A percentile compares a stretch with the other conserved stretches of the same genome.
Conservation (phyloP, 2,329 filamentous ascomycete genomes). For the Scytalidium lignicola region DNA sequence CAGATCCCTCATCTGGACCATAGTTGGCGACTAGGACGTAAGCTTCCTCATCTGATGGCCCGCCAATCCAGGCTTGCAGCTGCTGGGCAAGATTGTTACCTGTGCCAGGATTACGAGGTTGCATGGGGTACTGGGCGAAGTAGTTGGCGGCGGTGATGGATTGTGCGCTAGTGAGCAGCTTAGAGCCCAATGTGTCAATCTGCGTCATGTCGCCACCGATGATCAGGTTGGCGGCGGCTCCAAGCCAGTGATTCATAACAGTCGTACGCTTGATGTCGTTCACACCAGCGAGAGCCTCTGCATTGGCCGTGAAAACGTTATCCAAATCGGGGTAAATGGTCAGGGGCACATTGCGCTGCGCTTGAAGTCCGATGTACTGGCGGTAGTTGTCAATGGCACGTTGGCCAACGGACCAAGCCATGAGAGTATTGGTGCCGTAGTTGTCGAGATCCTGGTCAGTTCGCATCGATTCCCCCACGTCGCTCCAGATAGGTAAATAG, state of each 20-base stretch:
- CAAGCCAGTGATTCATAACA: conserved; percentile 24
- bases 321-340: conserved; percentile 24
- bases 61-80: conserved; percentile 23
- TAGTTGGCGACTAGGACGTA: conserved; percentile 22
- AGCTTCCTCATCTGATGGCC: conserved; percentile 10
- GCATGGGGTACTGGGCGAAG: conserved; percentile 19
- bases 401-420: conserved; percentile 18
- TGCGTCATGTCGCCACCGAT: conserved; percentile 20
- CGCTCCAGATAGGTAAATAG: conserved; percentile 21
- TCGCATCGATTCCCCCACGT: conserved; percentile 21
- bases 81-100: conserved; percentile 15
- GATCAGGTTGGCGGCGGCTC: conserved; percentile 23
- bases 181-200: conserved; percentile 15
- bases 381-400: conserved; percentile 25
- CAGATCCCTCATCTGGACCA: conserved; percentile 18
- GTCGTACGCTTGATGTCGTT: conserved; percentile 19
- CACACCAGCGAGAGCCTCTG: conserved; percentile 15
- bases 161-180: conserved; percentile 13
- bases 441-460: conserved; percentile 24
- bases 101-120: conserved; percentile 16
- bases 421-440: conserved; percentile 14
- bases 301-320: conserved; percentile 22
- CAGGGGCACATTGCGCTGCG: conserved; percentile 10
- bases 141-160: conserved; percentile 16
- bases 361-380: conserved; percentile 18